These are phyloP conservation scores for Aureobasidium sp. DNA, from an alignment of 2,329 filamentous ascomycete species.

Conservation along the genomic window DNA sequence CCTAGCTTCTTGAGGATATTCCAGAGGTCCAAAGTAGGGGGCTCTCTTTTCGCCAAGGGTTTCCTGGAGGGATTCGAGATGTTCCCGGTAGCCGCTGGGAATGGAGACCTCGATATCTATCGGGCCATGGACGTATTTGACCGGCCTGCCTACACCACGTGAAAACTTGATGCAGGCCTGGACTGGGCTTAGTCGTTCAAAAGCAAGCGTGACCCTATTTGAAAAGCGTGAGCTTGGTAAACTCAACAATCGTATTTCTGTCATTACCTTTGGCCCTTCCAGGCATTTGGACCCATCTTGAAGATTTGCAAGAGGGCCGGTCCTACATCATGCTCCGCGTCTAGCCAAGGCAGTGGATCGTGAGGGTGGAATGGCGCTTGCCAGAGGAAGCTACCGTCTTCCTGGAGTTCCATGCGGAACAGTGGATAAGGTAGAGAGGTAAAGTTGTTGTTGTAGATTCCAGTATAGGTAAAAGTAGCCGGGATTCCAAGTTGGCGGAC, in stretches of 20 bases:
- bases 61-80: constrained; percentile 62
- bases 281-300: constrained; percentile 83
- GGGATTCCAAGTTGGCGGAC: constrained; percentile 74
- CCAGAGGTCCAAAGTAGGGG: constrained; percentile 57
- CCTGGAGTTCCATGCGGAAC: constrained; percentile 86
- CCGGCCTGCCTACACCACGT: constrained; percentile 67
- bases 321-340: constrained; percentile 92
- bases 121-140: constrained; percentile 68
- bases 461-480: constrained; percentile 89
- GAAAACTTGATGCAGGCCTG: constrained; percentile 79
- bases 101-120: constrained; percentile 83
- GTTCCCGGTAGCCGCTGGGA: constrained; percentile 79
- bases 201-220: constrained; percentile 73
- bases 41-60: constrained; percentile 54
- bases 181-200: constrained; percentile 75
- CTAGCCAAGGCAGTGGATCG: constrained; percentile 85
- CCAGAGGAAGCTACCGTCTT: constrained; percentile 84
- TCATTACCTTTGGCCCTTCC: constrained; percentile 64
- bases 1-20: constrained; percentile 64
- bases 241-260: not conserved
- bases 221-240: not conserved
- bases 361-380: constrained; percentile 88
- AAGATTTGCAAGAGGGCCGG: constrained; percentile 88
- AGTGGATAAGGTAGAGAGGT: constrained; percentile 86
- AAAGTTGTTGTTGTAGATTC: constrained; percentile 99